Evolutionary conservation across 2,329 filamentous ascomycete genomes (phyloP).

Genomic region (Fonsecaea erecta): DNA sequence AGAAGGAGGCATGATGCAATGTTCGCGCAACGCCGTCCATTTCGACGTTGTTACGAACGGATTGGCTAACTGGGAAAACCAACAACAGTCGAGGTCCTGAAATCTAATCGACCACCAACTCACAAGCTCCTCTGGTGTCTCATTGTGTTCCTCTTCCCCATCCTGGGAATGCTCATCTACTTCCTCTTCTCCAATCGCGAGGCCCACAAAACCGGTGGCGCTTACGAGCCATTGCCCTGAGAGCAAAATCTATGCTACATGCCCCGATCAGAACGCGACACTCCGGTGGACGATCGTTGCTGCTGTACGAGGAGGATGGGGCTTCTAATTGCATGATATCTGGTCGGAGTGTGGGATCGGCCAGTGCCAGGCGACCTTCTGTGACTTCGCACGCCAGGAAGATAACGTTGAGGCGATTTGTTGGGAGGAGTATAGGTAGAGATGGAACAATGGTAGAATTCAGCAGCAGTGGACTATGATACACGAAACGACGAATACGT

Average conservation of each 20-base stretch:
- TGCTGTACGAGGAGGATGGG: neutral
- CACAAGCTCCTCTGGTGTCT: conserved; percentile 31
- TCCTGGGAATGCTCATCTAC: conserved; percentile 33
- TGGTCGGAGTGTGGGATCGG: neutral
- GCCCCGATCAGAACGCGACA: neutral
- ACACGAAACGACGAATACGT: neutral
- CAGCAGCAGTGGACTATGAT: neutral
- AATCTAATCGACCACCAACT: conserved; percentile 26
- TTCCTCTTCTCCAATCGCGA: conserved; percentile 33
- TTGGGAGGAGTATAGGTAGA: neutral
- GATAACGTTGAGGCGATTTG: neutral
- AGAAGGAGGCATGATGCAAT: no score
- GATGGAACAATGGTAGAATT: neutral
- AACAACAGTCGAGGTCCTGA: conserved; percentile 30
- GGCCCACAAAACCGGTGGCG: conserved; percentile 22
- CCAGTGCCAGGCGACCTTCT: neutral
- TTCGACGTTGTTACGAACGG: neutral
- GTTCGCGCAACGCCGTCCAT: no score
- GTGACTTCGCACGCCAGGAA: neutral
- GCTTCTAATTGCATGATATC: neutral
- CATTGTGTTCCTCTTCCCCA: conserved; percentile 32
- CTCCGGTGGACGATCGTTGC: neutral
- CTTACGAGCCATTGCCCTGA: conserved; percentile 30
- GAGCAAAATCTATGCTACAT: no score
- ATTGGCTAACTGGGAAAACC: neutral